Evolutionary conservation across 179 eudicot genomes (phyloP).

Genomic region (Beta corolliflora): DNA sequence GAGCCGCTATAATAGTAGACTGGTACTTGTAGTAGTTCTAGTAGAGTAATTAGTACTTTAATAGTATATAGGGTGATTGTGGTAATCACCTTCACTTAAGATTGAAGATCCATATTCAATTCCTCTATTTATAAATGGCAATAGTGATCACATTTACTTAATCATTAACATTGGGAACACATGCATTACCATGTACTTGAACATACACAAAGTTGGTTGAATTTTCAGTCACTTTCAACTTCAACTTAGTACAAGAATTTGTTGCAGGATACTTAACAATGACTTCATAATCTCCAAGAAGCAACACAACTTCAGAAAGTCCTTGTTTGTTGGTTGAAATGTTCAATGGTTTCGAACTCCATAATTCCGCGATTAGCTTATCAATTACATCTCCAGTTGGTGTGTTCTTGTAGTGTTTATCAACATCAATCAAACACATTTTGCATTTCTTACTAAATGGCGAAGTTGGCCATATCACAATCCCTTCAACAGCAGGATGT

Average conservation of each 20-base stretch:
- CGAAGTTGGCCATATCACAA: constrained; percentile 60
- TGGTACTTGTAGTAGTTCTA: no score
- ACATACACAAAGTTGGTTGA: constrained; percentile 21
- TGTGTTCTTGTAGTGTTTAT: constrained; percentile 18
- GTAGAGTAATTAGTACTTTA: no score
- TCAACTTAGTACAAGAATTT: constrained; percentile 23
- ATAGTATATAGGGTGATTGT: no score
- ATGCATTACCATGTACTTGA: constrained; percentile 17
- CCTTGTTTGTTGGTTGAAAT: constrained; percentile 23
- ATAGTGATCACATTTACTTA: no score
- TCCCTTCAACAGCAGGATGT: constrained; percentile 67
- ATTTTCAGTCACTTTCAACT: constrained; percentile 35
- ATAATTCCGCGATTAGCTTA: constrained; percentile 28
- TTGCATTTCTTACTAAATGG: constrained; percentile 36
- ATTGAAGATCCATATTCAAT: no score
- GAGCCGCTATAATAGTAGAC: no score
- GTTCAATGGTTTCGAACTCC: constrained; percentile 20
- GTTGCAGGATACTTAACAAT: constrained; percentile 30
- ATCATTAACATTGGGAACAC: neutral
- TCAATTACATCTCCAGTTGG: constrained; percentile 37
- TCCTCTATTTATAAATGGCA: no score
- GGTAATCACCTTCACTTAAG: no score
- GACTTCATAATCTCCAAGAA: constrained; percentile 43
- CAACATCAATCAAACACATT: constrained; percentile 43
- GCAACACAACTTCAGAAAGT: constrained; percentile 22